Evolutionary conservation across 1,284 basidiomycete genomes (phyloP).

Genomic region (Naganishia cerealis): DNA sequence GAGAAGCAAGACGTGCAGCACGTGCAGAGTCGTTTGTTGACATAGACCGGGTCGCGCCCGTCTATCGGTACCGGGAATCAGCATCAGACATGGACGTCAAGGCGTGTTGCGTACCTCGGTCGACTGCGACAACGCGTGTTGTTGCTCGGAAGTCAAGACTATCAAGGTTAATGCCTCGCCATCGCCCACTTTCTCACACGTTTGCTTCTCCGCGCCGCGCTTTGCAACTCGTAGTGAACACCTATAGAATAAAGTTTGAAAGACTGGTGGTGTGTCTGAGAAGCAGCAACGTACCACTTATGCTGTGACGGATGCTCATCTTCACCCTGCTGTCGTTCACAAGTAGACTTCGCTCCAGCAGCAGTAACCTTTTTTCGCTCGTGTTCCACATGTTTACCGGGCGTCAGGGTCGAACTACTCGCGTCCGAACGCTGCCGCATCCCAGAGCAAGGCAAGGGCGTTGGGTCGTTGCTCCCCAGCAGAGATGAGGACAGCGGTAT

Average conservation of each 20-base stretch:
- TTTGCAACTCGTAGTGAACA: neutral
- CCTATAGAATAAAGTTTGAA: neutral
- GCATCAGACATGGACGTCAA: too few relatives aligned
- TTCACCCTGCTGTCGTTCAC: neutral
- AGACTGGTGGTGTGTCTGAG: neutral
- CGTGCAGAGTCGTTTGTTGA: too few relatives aligned
- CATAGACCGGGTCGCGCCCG: too few relatives aligned
- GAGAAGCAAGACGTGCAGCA: too few relatives aligned
- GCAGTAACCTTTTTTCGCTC: neutral
- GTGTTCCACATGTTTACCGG: neutral
- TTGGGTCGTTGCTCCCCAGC: neutral
- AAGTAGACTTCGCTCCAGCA: neutral
- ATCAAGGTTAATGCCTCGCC: too few relatives aligned
- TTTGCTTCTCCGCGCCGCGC: too few relatives aligned
- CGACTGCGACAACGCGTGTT: too few relatives aligned
- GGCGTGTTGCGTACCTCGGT: too few relatives aligned
- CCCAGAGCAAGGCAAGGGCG: neutral
- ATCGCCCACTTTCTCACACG: too few relatives aligned
- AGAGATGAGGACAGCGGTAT: neutral
- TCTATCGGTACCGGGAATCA: too few relatives aligned
- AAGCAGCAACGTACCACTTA: neutral
- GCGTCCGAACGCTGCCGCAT: neutral
- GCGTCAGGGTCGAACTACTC: conserved; percentile 2
- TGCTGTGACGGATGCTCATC: neutral
- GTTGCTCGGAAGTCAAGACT: too few relatives aligned